These are phyloP conservation scores for Leptodontidium sp. DNA, from an alignment of 2,329 filamentous ascomycete species.

Conservation along the genomic window DNA sequence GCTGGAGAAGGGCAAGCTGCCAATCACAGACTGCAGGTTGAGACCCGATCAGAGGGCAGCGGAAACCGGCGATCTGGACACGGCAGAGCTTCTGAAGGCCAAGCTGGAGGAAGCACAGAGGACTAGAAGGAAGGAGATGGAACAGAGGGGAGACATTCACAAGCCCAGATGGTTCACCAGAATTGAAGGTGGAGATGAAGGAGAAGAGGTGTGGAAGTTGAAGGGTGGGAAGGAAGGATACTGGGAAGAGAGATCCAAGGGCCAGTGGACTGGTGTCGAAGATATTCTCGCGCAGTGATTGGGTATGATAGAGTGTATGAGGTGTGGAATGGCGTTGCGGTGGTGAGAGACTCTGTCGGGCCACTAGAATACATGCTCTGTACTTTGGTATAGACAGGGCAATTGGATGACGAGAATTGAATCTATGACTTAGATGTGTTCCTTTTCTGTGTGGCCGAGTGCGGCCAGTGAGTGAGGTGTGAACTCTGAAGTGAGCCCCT, in stretches of 20 bases:
- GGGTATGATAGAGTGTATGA: not conserved
- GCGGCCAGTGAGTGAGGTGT: too few species aligned
- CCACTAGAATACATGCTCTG: not conserved
- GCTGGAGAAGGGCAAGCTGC: constrained; percentile 77
- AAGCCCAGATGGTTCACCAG: constrained; percentile 85
- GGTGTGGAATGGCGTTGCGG: not conserved
- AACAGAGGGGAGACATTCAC: constrained; percentile 76
- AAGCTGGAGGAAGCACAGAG: constrained; percentile 87
- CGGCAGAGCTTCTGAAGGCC: constrained; percentile 84
- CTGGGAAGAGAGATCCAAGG: constrained; percentile 83
- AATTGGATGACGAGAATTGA: constrained; percentile 22
- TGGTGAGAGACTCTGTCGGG: not conserved
- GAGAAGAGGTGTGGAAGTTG: constrained; percentile 77
- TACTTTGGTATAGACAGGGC: constrained; percentile 22
- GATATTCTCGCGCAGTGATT: constrained; percentile 54
- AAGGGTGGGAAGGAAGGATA: constrained; percentile 87
- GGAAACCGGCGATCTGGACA: constrained; percentile 83
- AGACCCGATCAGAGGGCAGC: constrained; percentile 87
- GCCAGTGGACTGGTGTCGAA: constrained; percentile 68
- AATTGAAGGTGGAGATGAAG: constrained; percentile 63
- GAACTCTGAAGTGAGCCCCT: not conserved
- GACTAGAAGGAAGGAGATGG: constrained; percentile 74
- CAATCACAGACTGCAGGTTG: constrained; percentile 83
- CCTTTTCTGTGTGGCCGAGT: not conserved
- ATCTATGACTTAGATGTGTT: not conserved